Base-by-base conservation (phyloP, 257 asterid species). In the Ilex asprella region DNA sequence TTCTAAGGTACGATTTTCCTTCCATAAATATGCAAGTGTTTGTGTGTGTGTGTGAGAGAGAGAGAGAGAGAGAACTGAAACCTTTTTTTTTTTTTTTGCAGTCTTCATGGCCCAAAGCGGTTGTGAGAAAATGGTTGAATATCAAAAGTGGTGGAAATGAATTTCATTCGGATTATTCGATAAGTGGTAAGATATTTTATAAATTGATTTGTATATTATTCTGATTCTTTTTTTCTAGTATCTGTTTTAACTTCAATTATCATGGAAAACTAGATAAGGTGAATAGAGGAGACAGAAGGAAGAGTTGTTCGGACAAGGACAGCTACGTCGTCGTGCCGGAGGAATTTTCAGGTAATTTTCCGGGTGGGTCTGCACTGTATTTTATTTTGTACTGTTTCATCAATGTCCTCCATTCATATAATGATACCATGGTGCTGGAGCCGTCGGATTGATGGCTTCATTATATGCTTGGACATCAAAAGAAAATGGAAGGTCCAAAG, bases 301-400 rank as follows among this genome's bases (percentile, higher is more conserved):
- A 86, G 74, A 84, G 95, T 70, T 79, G 89, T 57, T 82, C 96
- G 0, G 96, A 88, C 55, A 90, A 82, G 6, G 85, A 93, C 10
- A 41, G 50, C 47, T 72, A 80, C 70, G 94, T 68, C 69, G 95
- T 91, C 61, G 95, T 91, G 7, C 96, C 95, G 11, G 96, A 85
- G 68, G 97, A 91, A 58, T 72, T 82, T 55, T 81, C 97, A 54
- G 93, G 97, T 90, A 60, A 50, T 30, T 41, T 21, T 35, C 61
- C 10, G 6, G 6, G 39, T 43, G 13, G 56, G n/a, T 44, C 30
- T 14, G 11, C 13, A 35, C 10, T 2, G 7, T 21, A 21, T 21
- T 21, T n/a, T 27, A 1, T 16, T 32, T 7, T 2, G n/a, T 29
- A 30, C 5, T 15, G 16, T 14, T 47, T 50, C 49, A 44, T 29